phyloP scores from a whole-genome alignment of 192 early-diverging fungal species.

The Geranomyces michiganensis region DNA sequence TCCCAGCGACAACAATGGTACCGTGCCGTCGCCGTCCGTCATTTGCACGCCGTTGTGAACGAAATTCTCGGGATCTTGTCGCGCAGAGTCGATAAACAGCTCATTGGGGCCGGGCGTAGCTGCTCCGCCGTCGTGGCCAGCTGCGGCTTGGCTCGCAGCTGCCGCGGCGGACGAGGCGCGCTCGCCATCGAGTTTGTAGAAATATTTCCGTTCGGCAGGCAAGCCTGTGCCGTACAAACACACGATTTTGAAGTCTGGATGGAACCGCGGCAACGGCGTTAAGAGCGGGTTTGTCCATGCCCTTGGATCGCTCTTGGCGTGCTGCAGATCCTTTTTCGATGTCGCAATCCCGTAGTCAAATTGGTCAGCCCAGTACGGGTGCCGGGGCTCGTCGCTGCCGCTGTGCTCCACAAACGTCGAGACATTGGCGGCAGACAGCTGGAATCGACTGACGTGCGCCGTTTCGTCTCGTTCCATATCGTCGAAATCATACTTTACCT shows the following conservation, averaged over 20 bases:
- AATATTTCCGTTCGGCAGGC: conserved; percentile 81
- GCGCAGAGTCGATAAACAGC: conserved; percentile 22
- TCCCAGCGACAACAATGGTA: conserved; percentile 81
- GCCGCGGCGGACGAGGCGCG: not conserved
- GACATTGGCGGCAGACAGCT: conserved; percentile 20
- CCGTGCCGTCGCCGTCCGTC: conserved; percentile 83
- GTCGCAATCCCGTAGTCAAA: conserved; percentile 53
- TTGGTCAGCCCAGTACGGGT: conserved; percentile 22
- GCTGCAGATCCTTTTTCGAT: conserved; percentile 61
- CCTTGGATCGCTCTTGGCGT: conserved; percentile 56
- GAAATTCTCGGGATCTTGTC: conserved; percentile 57
- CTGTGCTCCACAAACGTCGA: conserved; percentile 1
- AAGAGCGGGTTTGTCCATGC: conserved; percentile 82
- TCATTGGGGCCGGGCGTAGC: not conserved
- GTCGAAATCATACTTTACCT: not conserved
- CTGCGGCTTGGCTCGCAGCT: not conserved
- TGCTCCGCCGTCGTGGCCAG: not conserved
- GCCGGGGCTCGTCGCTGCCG: not conserved
- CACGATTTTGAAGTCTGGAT: conserved; percentile 72
- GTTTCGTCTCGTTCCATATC: not conserved
- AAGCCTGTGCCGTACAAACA: conserved; percentile 83
- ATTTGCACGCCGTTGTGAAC: conserved; percentile 71
- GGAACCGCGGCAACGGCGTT: conserved; percentile 59
- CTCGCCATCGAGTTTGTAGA: conserved; percentile 50
- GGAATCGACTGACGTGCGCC: not conserved